phyloP scores from a whole-genome alignment of 2,329 filamentous ascomycete species.

The Colletotrichum acutatum region DNA sequence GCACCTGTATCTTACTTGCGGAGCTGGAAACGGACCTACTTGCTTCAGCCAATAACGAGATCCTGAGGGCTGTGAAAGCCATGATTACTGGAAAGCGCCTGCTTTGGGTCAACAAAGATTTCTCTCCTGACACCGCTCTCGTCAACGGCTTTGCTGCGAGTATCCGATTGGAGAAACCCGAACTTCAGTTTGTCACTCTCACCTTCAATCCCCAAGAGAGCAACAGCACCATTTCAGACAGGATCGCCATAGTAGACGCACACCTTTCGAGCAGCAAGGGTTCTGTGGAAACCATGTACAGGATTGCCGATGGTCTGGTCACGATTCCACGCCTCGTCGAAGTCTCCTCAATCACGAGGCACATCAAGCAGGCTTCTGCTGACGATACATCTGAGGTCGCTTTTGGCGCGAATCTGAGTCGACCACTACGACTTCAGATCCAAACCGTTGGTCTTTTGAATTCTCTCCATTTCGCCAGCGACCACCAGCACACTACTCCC shows the following conservation, averaged over 20 bases:
- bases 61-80: background rate
- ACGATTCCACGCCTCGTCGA: background rate
- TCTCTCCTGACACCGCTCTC: slow-evolving; percentile 11
- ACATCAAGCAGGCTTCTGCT: background rate
- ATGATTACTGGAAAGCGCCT: slow-evolving; percentile 20
- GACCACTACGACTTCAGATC: slow-evolving; percentile 5
- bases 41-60: background rate
- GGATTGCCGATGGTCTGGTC: background rate
- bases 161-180: background rate
- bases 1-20: background rate
- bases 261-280: background rate
- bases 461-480: background rate
- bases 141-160: slow-evolving; percentile 22
- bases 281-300: background rate
- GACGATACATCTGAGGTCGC: background rate
- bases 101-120: slow-evolving; percentile 16
- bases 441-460: background rate
- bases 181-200: background rate
- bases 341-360: background rate
- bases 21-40: background rate
- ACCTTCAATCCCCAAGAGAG: background rate
- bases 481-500: background rate
- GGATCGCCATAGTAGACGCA: background rate
- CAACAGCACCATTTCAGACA: too few relatives aligned
- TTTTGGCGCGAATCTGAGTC: background rate